Conservation (phyloP, 2,329 filamentous ascomycete species). For the Penicillium sp. region DNA sequence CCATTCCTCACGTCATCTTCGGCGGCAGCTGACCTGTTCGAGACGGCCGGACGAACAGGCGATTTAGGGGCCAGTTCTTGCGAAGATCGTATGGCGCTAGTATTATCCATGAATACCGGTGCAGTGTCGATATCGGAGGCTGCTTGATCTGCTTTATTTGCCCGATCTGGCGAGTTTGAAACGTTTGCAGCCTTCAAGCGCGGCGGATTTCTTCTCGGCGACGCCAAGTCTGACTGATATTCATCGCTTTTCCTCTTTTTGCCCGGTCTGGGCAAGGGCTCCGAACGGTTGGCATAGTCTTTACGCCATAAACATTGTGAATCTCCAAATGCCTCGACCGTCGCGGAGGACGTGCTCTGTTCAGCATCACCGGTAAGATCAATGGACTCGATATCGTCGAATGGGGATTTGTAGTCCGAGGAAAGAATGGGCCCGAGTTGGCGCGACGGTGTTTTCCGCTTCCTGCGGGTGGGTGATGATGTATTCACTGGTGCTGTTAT, state of each 20-base stretch:
- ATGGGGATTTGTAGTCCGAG: conserved; percentile 16
- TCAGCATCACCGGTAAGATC: conserved; percentile 41
- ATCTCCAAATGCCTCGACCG: conserved; percentile 38
- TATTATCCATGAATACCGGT: background rate
- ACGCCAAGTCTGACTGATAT: conserved; percentile 36
- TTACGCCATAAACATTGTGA: conserved; percentile 42
- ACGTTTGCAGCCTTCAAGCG: conserved; percentile 18
- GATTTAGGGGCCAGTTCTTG: conserved; percentile 2
- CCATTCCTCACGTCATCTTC: conserved; percentile 27
- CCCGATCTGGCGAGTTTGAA: conserved; percentile 16
- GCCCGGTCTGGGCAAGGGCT: conserved; percentile 35
- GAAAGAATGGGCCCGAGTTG: background rate
- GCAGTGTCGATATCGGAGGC: background rate
- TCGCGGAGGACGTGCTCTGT: conserved; percentile 32
- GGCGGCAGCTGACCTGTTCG: conserved; percentile 18
- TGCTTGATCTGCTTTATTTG: conserved; percentile 1
- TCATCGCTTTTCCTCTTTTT: conserved; percentile 51
- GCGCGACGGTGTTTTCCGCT: conserved; percentile 8
- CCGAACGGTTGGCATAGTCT: conserved; percentile 36
- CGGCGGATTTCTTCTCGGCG: conserved; percentile 26
- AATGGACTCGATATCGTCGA: conserved; percentile 41
- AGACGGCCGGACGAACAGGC: conserved; percentile 8
- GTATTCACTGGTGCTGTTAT: background rate
- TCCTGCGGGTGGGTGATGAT: conserved; percentile 6
- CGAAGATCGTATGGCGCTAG: background rate